Percentiles rank a stretch among this genome's conserved stretches.
Conservation (phyloP, 768 basidiomycete genomes). For the Boletus coccyginus region DNA sequence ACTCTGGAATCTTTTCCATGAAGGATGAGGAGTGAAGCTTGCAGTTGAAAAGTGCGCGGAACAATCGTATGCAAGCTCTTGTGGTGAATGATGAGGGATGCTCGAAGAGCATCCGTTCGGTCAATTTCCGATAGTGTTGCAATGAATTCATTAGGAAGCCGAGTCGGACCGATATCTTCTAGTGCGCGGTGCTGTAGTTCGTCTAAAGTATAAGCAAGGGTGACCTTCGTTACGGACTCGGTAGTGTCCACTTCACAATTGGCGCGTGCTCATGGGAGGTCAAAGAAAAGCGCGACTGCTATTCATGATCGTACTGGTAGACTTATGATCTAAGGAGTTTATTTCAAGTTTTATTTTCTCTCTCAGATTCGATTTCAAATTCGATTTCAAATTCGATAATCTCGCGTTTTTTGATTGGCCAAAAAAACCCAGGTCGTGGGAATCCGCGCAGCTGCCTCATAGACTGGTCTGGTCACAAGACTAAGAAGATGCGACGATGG, state of each 20-base stretch:
- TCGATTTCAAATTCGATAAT: neutral
- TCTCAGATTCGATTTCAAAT: neutral
- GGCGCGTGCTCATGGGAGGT: neutral
- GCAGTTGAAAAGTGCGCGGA: too few relatives aligned
- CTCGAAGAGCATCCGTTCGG: too few relatives aligned
- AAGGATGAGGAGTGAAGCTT: too few relatives aligned
- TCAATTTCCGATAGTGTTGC: too few relatives aligned
- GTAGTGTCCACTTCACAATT: neutral
- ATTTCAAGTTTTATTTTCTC: neutral
- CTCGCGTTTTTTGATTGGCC: neutral
- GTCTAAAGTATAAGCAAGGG: neutral
- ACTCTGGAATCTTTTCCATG: too few relatives aligned
- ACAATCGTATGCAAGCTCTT: too few relatives aligned
- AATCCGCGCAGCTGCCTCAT: too few relatives aligned
- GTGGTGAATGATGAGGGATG: too few relatives aligned
- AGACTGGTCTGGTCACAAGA: too few relatives aligned
- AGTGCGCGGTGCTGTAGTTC: neutral
- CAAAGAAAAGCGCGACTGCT: neutral
- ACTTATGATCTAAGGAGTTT: too few relatives aligned
- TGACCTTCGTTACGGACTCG: neutral
- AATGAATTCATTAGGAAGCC: too few relatives aligned
- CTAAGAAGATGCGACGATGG: neutral
- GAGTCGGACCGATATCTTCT: neutral
- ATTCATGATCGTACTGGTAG: neutral
- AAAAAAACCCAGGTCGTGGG: neutral